phyloP scores from a whole-genome alignment of 1,139 yeast genomes.

The Petasospora rhodanensis region DNA sequence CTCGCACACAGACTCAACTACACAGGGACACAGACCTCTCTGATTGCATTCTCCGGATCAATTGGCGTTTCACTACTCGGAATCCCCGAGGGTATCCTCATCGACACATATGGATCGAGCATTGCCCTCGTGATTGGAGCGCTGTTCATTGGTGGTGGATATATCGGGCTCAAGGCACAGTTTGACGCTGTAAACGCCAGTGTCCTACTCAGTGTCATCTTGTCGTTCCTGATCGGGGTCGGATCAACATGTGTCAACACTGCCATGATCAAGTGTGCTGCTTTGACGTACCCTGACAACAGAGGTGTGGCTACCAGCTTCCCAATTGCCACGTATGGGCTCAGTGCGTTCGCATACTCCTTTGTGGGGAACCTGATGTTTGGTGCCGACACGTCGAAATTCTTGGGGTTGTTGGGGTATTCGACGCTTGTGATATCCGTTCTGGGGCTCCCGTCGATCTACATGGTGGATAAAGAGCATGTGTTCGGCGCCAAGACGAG shows the following conservation, averaged over 20 bases:
- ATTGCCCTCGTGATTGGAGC: constrained; percentile 43
- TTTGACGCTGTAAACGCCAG: constrained; percentile 33
- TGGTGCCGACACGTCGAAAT: constrained; percentile 47
- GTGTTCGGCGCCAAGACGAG: neutral
- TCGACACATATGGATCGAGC: constrained; percentile 48
- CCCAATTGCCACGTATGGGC: constrained; percentile 55
- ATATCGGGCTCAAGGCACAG: constrained; percentile 44
- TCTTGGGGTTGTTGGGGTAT: constrained; percentile 43
- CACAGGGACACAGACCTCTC: constrained; percentile 47
- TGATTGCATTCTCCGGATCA: constrained; percentile 50
- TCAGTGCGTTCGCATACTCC: constrained; percentile 55
- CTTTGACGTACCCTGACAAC: constrained; percentile 49
- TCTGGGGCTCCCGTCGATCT: constrained; percentile 45
- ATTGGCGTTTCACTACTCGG: constrained; percentile 52
- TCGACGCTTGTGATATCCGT: constrained; percentile 37
- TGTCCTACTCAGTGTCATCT: constrained; percentile 34
- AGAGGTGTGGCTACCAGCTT: constrained; percentile 58
- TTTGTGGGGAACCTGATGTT: constrained; percentile 42
- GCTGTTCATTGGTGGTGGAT: constrained; percentile 38
- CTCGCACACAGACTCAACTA: constrained; percentile 44
- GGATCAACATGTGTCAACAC: constrained; percentile 54
- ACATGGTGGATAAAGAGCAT: constrained; percentile 36
- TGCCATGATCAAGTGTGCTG: constrained; percentile 54
- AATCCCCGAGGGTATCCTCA: constrained; percentile 47
- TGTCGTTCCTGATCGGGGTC: constrained; percentile 43